Evolutionary conservation across 192 early-diverging fungal species (phyloP), one percentile per base, ranked within the genome.

Genomic region (Coemansia sp.): DNA sequence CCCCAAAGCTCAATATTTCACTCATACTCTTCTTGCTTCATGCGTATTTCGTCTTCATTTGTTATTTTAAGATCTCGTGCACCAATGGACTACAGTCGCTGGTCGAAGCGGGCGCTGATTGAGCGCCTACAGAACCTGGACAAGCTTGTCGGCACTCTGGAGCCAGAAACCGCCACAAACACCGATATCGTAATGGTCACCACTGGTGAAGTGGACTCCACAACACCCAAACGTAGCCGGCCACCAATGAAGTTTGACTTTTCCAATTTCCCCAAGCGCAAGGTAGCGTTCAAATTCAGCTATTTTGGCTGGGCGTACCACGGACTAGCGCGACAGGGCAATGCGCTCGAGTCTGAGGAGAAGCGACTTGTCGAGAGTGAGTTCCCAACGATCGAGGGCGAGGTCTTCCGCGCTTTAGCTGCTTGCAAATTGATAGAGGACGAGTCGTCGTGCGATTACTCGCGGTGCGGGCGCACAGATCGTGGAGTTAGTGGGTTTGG

Each of bases 241-340:
- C 58, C 58, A 34, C 68, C 55, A 9, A 63, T 59, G 4, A 63
- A 80, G 1, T 95, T 98, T 69, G 91, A 96, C 68, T 93, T 94
- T 85, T 68, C 80, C 27, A 86, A 86, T 62, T 91, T 95, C 64
- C 76, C 91, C 31, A 82, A 89, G 61, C 88, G 93, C 36, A 88
- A 87, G 46, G 87, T 98, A 17, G 95, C 94, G 5, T 85, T 98
- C 64, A 90, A 91, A 71, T 84, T 98, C 44, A 91, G 94, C 22
- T 98, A 98, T 77, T 86, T 97, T 72, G 96, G 96, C 3, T 94
- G 91, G 91, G 82, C 88, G 29, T 98, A 96, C 84, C 83, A 88
- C 70, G 95, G 95, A 38, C 88, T 96, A 65, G 93, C 93, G 2
- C 80, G 89, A 0, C 93, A 95, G 65, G 88, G 77, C 44, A 87